Evolutionary conservation across 352 stramenopile species (phyloP).

Genomic region (Elongisporangium prolatum): DNA sequence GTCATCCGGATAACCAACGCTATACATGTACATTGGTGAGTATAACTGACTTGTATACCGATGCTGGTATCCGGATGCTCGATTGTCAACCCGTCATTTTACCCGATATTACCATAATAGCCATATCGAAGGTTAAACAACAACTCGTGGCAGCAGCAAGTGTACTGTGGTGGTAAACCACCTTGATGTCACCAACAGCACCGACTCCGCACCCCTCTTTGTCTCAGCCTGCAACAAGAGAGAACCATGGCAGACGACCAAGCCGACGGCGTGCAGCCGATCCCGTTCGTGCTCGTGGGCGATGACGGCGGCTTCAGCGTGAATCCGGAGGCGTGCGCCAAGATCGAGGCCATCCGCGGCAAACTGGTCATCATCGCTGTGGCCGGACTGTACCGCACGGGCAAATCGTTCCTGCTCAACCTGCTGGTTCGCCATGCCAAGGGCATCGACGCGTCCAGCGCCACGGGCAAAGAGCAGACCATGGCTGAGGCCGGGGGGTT

Average conservation of each 20-base stretch:
- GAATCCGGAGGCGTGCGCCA: constrained; percentile 61
- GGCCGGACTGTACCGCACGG: constrained; percentile 84
- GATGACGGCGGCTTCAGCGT: constrained; percentile 78
- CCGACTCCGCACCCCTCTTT: neutral
- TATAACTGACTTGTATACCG: neutral
- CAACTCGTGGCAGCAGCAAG: neutral
- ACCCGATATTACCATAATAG: neutral
- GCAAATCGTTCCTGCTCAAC: constrained; percentile 90
- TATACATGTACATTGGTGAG: too few relatives aligned
- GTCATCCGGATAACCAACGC: neutral
- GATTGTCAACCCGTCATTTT: neutral
- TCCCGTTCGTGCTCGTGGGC: constrained; percentile 79
- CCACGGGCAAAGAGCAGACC: constrained; percentile 5
- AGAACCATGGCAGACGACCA: constrained; percentile 23
- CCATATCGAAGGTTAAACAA: neutral
- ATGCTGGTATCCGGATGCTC: neutral
- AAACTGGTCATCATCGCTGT: constrained; percentile 85
- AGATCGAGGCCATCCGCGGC: constrained; percentile 68
- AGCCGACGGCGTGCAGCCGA: constrained; percentile 35
- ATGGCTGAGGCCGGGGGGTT: constrained; percentile 42
- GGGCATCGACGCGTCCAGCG: constrained; percentile 18
- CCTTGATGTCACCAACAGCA: neutral
- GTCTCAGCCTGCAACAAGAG: neutral
- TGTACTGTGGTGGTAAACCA: neutral
- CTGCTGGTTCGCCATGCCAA: constrained; percentile 63